phyloP scores from a whole-genome alignment of 2,329 filamentous ascomycete genomes.

The Fusarium xylarioides region DNA sequence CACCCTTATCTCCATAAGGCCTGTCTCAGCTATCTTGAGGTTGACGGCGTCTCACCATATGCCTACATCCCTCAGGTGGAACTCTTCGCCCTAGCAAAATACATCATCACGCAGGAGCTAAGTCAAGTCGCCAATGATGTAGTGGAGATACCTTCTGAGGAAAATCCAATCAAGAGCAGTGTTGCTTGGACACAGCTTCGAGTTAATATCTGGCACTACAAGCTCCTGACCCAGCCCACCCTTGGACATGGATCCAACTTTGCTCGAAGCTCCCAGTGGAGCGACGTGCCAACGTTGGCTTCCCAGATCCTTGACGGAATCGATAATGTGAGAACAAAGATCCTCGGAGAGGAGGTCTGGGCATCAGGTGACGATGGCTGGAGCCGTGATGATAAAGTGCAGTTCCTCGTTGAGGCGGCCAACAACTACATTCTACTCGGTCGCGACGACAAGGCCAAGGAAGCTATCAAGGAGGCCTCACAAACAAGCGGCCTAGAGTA shows the following conservation, averaged over 20 bases:
- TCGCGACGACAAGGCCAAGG: slow-evolving; percentile 76
- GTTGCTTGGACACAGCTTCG: slow-evolving; percentile 73
- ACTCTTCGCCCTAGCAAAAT: slow-evolving; percentile 77
- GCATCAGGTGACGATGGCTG: slow-evolving; percentile 49
- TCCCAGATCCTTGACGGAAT: slow-evolving; percentile 57
- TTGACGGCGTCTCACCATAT: slow-evolving; percentile 90
- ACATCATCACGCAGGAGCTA: slow-evolving; percentile 52
- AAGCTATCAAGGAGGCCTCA: slow-evolving; percentile 75
- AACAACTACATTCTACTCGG: slow-evolving; percentile 87
- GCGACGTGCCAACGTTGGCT: slow-evolving; percentile 66
- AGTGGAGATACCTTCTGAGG: slow-evolving; percentile 39
- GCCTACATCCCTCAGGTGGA: slow-evolving; percentile 84
- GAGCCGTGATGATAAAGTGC: slow-evolving; percentile 63
- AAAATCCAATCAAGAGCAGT: slow-evolving; percentile 55
- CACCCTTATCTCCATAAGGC: slow-evolving; percentile 59
- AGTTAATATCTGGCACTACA: slow-evolving; percentile 75
- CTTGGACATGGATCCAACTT: slow-evolving; percentile 64
- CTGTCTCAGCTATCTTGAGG: slow-evolving; percentile 74
- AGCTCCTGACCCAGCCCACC: slow-evolving; percentile 66
- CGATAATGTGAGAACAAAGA: slow-evolving; percentile 51
- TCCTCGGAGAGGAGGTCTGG: slow-evolving; percentile 52
- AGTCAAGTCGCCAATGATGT: slow-evolving; percentile 33
- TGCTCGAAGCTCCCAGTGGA: slow-evolving; percentile 66
- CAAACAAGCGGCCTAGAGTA: slow-evolving; percentile 77
- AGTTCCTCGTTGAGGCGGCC: slow-evolving; percentile 83